These are phyloP conservation scores for Mycena galopus DNA, from an alignment of 768 basidiomycete genomes.

Conservation along the genomic window DNA sequence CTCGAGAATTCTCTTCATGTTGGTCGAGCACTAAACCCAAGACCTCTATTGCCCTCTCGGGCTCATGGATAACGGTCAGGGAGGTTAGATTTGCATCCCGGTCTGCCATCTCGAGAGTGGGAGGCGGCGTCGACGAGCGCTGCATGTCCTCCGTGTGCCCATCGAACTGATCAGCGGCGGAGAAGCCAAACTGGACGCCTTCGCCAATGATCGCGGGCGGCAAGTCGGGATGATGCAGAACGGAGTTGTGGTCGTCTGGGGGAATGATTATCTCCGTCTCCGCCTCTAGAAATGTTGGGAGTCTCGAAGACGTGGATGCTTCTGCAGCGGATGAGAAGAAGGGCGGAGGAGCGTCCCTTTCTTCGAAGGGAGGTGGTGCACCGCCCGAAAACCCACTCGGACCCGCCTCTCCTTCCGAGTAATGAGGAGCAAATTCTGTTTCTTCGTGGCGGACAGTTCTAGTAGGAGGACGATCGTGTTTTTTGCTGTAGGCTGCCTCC, in stretches of 20 bases:
- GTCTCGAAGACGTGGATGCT: slow-evolving; percentile 68
- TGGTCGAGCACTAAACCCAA: slow-evolving; percentile 72
- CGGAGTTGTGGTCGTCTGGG: slow-evolving; percentile 53
- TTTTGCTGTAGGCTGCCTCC: slow-evolving; percentile 86
- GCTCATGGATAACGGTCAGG: slow-evolving; percentile 68
- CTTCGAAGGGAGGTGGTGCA: slow-evolving; percentile 89
- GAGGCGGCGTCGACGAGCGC: slow-evolving; percentile 77
- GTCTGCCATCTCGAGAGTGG: slow-evolving; percentile 81
- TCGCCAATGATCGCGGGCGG: slow-evolving; percentile 71
- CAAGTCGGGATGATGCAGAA: slow-evolving; percentile 47
- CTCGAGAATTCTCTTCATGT: slow-evolving; percentile 52
- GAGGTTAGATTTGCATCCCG: slow-evolving; percentile 78
- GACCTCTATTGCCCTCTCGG: slow-evolving; percentile 67
- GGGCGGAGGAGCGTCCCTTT: slow-evolving; percentile 84
- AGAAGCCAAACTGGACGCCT: slow-evolving; percentile 84
- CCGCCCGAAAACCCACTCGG: slow-evolving; percentile 75
- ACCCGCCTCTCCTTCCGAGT: slow-evolving; percentile 80
- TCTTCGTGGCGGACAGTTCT: slow-evolving; percentile 81
- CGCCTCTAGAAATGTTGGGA: slow-evolving; percentile 86
- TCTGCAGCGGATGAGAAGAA: slow-evolving; percentile 69
- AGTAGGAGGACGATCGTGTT: slow-evolving; percentile 85
- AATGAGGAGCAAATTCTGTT: slow-evolving; percentile 69
- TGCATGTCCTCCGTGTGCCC: slow-evolving; percentile 81
- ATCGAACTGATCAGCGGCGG: slow-evolving; percentile 80
- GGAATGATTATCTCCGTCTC: slow-evolving; percentile 84